These are phyloP conservation scores for Pistacia integerrima DNA, from an alignment of 345 rosid genomes.

Conservation along the genomic window DNA sequence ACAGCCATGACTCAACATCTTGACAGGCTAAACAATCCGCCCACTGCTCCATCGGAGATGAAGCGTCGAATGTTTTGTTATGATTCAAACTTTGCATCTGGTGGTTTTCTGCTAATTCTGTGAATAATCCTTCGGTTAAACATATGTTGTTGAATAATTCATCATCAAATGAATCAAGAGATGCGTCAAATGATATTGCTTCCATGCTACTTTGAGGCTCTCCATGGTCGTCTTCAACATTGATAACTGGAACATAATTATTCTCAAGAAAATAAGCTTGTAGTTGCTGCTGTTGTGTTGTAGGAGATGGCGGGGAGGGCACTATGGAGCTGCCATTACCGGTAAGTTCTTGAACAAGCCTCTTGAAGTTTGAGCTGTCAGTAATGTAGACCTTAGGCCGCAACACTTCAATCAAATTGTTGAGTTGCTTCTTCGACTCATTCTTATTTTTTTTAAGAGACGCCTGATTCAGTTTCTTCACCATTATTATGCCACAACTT, in stretches of 20 bases:
- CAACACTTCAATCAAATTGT: constrained; percentile 27
- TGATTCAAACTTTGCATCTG: background rate
- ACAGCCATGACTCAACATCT: constrained; percentile 41
- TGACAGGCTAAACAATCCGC: constrained; percentile 9
- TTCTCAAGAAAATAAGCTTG: background rate
- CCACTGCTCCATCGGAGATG: background rate
- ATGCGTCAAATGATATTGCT: constrained; percentile 11
- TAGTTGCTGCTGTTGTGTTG: background rate
- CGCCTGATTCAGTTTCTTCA: constrained; percentile 28
- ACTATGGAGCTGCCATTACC: constrained; percentile 22
- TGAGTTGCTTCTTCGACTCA: constrained; percentile 25
- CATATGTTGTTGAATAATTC: background rate
- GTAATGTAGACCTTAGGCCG: constrained; percentile 55
- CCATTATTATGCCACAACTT: constrained; percentile 22
- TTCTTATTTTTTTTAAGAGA: constrained; percentile 13
- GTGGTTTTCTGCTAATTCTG: background rate
- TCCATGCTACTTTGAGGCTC: background rate
- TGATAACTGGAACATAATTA: background rate
- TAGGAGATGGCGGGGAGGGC: background rate
- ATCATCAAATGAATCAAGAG: constrained; percentile 9
- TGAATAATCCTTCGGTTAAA: background rate
- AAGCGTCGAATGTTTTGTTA: background rate
- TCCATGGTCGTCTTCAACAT: constrained; percentile 2
- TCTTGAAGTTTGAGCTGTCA: constrained; percentile 44
- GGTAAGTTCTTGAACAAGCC: constrained; percentile 52